Conservation (phyloP, 805 yeast genomes). For the Peterozyma toletana region DNA sequence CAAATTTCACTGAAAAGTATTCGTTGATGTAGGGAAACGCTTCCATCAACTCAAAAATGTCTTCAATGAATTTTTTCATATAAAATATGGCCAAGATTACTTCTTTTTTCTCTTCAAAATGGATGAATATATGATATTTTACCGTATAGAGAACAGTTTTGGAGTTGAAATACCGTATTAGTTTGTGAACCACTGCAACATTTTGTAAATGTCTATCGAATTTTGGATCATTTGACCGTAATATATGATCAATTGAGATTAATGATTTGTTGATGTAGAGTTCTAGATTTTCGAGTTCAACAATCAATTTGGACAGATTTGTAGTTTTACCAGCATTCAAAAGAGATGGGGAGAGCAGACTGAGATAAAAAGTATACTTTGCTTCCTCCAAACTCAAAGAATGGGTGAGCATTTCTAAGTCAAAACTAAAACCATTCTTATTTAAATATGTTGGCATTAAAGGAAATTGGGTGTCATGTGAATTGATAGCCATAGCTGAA, state of each 20-base stretch:
- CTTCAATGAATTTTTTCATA: background rate
- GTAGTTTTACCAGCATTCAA: slow-evolving; percentile 27
- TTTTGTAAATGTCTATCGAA: slow-evolving; percentile 11
- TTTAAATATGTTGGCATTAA: slow-evolving; percentile 17
- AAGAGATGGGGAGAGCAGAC: slow-evolving; percentile 21
- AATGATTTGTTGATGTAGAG: slow-evolving; percentile 16
- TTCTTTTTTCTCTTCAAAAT: slow-evolving; percentile 1
- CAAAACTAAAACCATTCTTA: slow-evolving; percentile 23
- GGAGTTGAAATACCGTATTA: slow-evolving; percentile 2
- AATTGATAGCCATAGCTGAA: slow-evolving; percentile 22
- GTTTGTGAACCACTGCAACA: slow-evolving; percentile 5
- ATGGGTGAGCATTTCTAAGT: slow-evolving; percentile 27
- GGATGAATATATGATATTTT: slow-evolving; percentile 3
- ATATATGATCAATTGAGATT: slow-evolving; percentile 11
- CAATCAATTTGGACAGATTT: slow-evolving; percentile 26
- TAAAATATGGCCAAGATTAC: background rate
- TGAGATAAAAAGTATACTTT: slow-evolving; percentile 19
- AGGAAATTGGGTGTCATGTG: slow-evolving; percentile 39
- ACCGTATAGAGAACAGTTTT: background rate
- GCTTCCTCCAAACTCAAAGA: slow-evolving; percentile 18
- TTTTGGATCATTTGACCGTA: slow-evolving; percentile 13
- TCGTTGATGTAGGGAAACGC: slow-evolving; percentile 9
- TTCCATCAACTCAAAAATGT: slow-evolving; percentile 1
- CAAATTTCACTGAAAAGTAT: slow-evolving; percentile 20
- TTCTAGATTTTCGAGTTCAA: slow-evolving; percentile 26